phyloP scores from a whole-genome alignment of 208 protist genomes.

The Crithidia sp. region DNA sequence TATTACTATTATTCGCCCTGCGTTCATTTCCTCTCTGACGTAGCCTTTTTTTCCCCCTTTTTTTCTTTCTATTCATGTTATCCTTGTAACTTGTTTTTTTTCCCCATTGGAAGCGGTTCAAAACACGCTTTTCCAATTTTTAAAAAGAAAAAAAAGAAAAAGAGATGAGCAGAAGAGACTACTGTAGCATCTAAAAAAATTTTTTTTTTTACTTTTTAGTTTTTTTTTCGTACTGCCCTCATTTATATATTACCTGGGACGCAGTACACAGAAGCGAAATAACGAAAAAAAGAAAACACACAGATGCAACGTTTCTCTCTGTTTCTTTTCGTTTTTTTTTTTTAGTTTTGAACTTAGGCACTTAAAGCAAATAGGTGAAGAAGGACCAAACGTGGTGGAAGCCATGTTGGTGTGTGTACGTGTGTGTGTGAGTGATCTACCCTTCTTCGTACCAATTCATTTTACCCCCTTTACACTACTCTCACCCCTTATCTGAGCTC shows the following conservation, averaged over 20 bases:
- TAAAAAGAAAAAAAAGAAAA: too few species aligned
- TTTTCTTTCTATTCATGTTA: not conserved
- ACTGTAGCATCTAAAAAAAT: too few species aligned
- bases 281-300: too few species aligned
- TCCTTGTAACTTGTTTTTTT: not conserved
- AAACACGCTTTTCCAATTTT: too few species aligned
- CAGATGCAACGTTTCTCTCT: not conserved
- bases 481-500: slow-evolving; percentile 7
- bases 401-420: not conserved
- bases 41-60: not conserved
- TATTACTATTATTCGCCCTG: slow-evolving; percentile 4
- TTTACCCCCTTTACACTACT: not conserved
- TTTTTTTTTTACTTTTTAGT: not conserved
- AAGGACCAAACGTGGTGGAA: not conserved
- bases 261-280: too few species aligned
- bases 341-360: slow-evolving; percentile 24
- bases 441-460: not conserved
- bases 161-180: not conserved
- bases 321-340: slow-evolving; percentile 2
- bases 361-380: slow-evolving; percentile 6
- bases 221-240: too few species aligned
- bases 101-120: not conserved
- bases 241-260: too few species aligned
- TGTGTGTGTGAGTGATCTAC: not conserved
- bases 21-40: not conserved